These are phyloP conservation scores for Alternaria longipes DNA, from an alignment of 2,329 filamentous ascomycete species.

Conservation along the genomic window DNA sequence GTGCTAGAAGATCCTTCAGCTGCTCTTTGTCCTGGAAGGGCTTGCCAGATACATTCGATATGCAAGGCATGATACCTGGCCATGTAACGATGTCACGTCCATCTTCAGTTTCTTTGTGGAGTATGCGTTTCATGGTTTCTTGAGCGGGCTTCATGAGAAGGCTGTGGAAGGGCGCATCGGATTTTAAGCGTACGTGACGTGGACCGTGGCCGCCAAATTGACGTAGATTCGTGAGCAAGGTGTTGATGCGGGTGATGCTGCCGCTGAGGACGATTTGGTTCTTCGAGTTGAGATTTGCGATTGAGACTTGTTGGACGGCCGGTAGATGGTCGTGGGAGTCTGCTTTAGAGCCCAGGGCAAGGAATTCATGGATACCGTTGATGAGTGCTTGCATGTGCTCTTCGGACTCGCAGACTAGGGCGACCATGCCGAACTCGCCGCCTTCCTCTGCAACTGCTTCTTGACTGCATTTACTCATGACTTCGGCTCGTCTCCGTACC, in stretches of 20 bases:
- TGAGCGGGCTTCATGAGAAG: constrained; percentile 90
- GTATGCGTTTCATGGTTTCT: constrained; percentile 73
- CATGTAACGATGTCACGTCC: constrained; percentile 75
- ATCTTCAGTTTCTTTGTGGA: constrained; percentile 67
- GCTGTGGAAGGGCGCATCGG: constrained; percentile 89
- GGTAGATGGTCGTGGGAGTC: constrained; percentile 74
- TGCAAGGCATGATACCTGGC: constrained; percentile 76
- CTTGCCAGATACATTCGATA: constrained; percentile 85
- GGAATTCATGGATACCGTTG: constrained; percentile 78
- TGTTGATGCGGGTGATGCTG: constrained; percentile 81
- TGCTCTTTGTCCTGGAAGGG: constrained; percentile 79
- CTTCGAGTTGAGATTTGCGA: constrained; percentile 94
- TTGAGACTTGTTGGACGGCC: constrained; percentile 84
- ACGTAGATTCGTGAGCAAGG: constrained; percentile 81
- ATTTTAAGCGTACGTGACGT: constrained; percentile 83
- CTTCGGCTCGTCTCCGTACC: constrained; percentile 79
- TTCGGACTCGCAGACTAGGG: constrained; percentile 82
- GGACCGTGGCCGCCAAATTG: constrained; percentile 94
- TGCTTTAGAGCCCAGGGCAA: constrained; percentile 73
- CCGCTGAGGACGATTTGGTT: constrained; percentile 96
- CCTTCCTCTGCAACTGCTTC: constrained; percentile 72
- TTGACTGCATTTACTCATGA: constrained; percentile 80
- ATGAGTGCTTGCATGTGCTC: constrained; percentile 76
- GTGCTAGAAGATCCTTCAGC: constrained; percentile 79
- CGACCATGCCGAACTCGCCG: constrained; percentile 93